Percentiles rank a stretch among this genome's conserved stretches.
Conservation (phyloP, 495 filamentous ascomycete genomes). For the Tuber calosporum region DNA sequence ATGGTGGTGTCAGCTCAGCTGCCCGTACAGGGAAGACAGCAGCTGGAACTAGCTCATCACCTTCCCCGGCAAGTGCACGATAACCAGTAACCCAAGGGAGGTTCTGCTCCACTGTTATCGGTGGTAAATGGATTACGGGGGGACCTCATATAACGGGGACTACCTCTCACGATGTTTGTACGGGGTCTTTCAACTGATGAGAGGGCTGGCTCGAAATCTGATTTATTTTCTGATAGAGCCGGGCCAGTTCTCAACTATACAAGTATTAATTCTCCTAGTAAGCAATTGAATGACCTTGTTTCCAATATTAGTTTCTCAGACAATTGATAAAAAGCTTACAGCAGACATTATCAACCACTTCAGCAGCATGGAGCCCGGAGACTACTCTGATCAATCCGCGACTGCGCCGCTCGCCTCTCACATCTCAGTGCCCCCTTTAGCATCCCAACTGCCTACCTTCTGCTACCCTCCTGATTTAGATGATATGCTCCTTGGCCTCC, state of each 20-base stretch:
- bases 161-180: constrained; percentile 20
- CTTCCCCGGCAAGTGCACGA: constrained; percentile 10
- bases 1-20: constrained; percentile 18
- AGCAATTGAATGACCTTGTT: constrained; percentile 1
- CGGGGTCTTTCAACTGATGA: constrained; percentile 20
- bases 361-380: constrained; percentile 72
- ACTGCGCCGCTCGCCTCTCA: constrained; percentile 81
- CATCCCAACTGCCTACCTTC: constrained; percentile 61
- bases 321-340: constrained; percentile 20
- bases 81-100: constrained; percentile 12
- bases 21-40: constrained; percentile 15
- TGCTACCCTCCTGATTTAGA: constrained; percentile 66
- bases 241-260: constrained; percentile 9
- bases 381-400: constrained; percentile 74
- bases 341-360: constrained; percentile 8
- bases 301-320: constrained; percentile 9
- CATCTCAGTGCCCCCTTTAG: constrained; percentile 73
- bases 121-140: constrained; percentile 44
- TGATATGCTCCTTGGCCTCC: constrained; percentile 65
- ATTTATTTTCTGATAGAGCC: constrained; percentile 20
- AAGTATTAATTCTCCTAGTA: constrained; percentile 6
- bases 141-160: constrained; percentile 51
- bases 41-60: constrained; percentile 10
- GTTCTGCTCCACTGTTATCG: constrained; percentile 4
- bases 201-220: constrained; percentile 21